Base-by-base conservation (phyloP, 345 rosid species). In the Eucalyptus sp. region DNA sequence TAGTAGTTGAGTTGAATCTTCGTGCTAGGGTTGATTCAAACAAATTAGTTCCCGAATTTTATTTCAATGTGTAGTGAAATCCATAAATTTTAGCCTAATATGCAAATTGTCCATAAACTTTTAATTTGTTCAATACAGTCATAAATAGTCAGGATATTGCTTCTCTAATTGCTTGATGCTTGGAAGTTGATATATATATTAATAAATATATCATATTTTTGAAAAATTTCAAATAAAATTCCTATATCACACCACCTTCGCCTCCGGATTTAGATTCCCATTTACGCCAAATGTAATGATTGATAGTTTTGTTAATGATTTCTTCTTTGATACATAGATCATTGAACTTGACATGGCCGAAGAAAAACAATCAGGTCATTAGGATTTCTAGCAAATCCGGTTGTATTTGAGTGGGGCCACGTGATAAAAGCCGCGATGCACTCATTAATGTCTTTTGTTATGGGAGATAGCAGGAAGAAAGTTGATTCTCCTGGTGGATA, bases 31-130 rank as follows among this genome's bases (percentile, higher is more conserved):
- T 25, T 7, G 4, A 25, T 25, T 1, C n/a, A 60, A 25, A 60
- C 66, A 52, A 52, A 52, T 18, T 7, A 18, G 5, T 52, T 25
- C 58, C 0, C 0, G 58, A 52, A 20, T 52, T 20, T 52, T 52
- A 52, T 52, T 52, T 52, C 58, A 20, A 20, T 3, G 1, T 7
- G 5, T 52, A 52, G 58, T 18, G 10, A 52, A 52, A 52, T 52
- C 10, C 58, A 52, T 52, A 52, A 52, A 18, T 52, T 52, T 52
- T 52, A 52, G 4, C 10, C 25, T 52, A 52, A 18, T 52, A 2
- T 52, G 25, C 10, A 52, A 52, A 52, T 52, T 1, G 0, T 18
- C 10, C 0, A 7, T 52, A 10, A 52, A 52, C 0, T 52, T 52
- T 52, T 20, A 52, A 52, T 52, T 52, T 52, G 0, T 52, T 52